Conservation (phyloP, 1,284 basidiomycete genomes). For the Cyathus olla region DNA sequence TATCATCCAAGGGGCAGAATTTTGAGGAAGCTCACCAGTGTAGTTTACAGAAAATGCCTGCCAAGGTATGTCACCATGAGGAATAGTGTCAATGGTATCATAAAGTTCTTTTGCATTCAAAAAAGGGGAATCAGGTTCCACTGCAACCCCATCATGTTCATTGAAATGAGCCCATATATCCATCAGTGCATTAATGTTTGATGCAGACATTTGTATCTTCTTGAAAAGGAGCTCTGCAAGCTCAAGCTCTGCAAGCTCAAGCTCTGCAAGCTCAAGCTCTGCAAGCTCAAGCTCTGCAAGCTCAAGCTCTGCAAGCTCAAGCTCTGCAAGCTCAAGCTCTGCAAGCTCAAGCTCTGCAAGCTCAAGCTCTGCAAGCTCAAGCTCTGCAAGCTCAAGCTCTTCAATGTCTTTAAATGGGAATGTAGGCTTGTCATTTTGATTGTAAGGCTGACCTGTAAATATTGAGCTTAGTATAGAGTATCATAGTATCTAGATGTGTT, state of each 20-base stretch:
- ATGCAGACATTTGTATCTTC: slow-evolving; percentile 10
- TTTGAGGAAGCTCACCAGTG: slow-evolving; percentile 8
- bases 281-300: no score
- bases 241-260: background rate
- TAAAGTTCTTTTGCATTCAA: slow-evolving; percentile 25
- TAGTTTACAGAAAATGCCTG: slow-evolving; percentile 25
- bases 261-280: no score
- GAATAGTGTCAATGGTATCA: slow-evolving; percentile 26
- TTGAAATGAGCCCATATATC: slow-evolving; percentile 14
- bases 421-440: background rate
- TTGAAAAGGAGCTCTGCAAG: slow-evolving; percentile 4
- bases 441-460: background rate
- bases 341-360: no score
- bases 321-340: no score
- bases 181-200: slow-evolving; percentile 11
- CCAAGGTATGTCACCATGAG: slow-evolving; percentile 34
- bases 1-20: slow-evolving; percentile 42
- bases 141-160: background rate
- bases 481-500: background rate
- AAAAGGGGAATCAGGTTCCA: slow-evolving; percentile 20
- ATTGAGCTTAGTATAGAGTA: background rate
- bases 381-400: slow-evolving; percentile 3
- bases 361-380: no score
- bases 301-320: no score
- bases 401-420: background rate